Conservation (phyloP, 2,329 filamentous ascomycete species). For the Exophiala alcalophila region DNA sequence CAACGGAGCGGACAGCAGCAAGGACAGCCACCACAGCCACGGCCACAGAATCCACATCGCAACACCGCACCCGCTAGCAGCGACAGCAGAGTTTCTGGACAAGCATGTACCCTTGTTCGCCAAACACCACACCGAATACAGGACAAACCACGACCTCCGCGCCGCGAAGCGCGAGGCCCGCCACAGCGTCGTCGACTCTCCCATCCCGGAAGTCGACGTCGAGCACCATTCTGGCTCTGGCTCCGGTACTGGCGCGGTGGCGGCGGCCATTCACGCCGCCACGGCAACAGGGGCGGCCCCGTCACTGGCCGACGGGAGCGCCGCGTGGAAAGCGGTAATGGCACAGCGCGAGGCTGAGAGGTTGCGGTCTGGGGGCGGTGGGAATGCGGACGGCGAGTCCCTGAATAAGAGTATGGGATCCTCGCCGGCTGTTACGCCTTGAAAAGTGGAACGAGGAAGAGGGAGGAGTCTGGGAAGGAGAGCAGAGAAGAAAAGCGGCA, state of each 20-base stretch:
- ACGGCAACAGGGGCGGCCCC: constrained; percentile 5
- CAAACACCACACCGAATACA: constrained; percentile 21
- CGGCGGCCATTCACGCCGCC: constrained; percentile 12
- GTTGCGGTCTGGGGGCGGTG: constrained; percentile 9
- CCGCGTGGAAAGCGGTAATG: constrained; percentile 18
- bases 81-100: constrained; percentile 17
- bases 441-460: too few species aligned
- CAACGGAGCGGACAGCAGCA: not conserved
- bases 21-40: constrained; percentile 1
- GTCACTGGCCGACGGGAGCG: constrained; percentile 7
- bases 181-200: constrained; percentile 10
- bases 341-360: constrained; percentile 21
- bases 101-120: constrained; percentile 24
- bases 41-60: constrained; percentile 19
- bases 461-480: too few species aligned
- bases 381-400: not conserved
- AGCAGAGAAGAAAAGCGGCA: too few species aligned
- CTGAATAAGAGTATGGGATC: too few species aligned
- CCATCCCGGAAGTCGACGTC: constrained; percentile 19
- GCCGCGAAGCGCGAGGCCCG: constrained; percentile 20
- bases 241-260: not conserved
- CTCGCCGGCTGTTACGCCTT: too few species aligned
- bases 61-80: constrained; percentile 19
- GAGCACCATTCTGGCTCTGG: constrained; percentile 8
- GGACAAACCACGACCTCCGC: constrained; percentile 9